These are phyloP conservation scores for Populus davidiana DNA, from an alignment of 345 rosid genomes.

Conservation along the genomic window DNA sequence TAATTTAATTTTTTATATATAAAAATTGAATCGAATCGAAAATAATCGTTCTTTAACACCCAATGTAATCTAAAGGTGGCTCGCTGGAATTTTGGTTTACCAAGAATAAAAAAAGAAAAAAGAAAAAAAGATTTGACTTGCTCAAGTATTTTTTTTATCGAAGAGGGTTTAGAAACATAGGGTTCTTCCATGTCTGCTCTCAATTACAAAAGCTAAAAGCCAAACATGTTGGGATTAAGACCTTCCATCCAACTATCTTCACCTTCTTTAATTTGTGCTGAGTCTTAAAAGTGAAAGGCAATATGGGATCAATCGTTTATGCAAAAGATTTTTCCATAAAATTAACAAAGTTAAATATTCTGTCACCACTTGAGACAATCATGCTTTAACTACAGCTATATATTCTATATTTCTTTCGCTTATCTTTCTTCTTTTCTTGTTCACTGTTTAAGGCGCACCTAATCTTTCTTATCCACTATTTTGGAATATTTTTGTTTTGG, in stretches of 20 bases:
- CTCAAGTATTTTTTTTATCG: too few relatives aligned
- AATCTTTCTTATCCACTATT: neutral
- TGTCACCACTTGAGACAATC: neutral
- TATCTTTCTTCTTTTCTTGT: neutral
- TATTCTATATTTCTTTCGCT: neutral
- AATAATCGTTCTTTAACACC: too few relatives aligned
- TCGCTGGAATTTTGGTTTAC: too few relatives aligned
- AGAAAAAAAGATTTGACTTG: too few relatives aligned
- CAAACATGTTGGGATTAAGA: slow-evolving; percentile 6
- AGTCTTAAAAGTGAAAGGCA: neutral
- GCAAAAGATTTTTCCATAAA: neutral
- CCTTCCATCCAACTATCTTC: slow-evolving; percentile 4
- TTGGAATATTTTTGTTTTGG: too few relatives aligned
- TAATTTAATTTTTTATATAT: too few relatives aligned
- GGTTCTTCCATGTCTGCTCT: neutral
- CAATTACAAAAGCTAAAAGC: slow-evolving; percentile 10
- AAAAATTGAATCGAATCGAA: too few relatives aligned
- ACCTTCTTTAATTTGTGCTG: neutral
- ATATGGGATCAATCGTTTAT: neutral
- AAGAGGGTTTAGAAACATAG: neutral
- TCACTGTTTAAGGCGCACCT: neutral
- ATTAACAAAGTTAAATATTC: neutral
- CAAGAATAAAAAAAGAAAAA: too few relatives aligned
- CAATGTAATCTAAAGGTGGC: too few relatives aligned
- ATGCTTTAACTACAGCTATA: neutral